Evolutionary conservation across 1,139 yeast species (phyloP).

Genomic region (Geotrichum klebahnii): DNA sequence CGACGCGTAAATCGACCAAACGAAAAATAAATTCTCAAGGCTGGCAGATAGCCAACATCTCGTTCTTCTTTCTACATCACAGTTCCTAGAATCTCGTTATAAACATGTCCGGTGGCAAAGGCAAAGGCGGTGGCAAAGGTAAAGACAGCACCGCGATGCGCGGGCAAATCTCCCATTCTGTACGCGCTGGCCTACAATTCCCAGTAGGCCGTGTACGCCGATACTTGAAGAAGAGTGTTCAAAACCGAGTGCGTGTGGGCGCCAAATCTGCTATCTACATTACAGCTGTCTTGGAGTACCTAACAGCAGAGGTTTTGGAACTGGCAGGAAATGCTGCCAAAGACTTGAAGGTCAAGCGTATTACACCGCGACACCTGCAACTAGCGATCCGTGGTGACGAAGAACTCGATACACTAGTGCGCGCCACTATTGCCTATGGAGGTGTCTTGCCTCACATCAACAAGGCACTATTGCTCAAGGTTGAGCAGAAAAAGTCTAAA

Average conservation of each 20-base stretch:
- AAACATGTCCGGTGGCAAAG: conserved; percentile 83
- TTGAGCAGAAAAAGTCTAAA: conserved; percentile 72
- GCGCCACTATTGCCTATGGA: conserved; percentile 98
- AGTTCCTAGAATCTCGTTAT: too few relatives aligned
- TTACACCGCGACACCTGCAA: conserved; percentile 97
- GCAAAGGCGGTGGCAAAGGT: conserved; percentile 86
- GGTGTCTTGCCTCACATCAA: conserved; percentile 98
- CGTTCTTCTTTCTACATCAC: background rate
- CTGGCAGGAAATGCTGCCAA: conserved; percentile 99
- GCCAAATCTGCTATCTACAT: conserved; percentile 95
- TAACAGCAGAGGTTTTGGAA: conserved; percentile 97
- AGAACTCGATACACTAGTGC: conserved; percentile 90
- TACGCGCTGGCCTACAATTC: conserved; percentile 95
- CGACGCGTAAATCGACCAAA: too few relatives aligned
- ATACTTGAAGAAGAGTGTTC: conserved; percentile 86
- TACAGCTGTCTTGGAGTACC: conserved; percentile 93
- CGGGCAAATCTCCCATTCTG: conserved; percentile 77
- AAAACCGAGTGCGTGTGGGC: conserved; percentile 92
- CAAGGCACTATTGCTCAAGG: conserved; percentile 88
- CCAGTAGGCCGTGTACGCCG: conserved; percentile 99
- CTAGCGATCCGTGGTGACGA: conserved; percentile 98
- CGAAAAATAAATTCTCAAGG: background rate
- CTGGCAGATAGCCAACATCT: background rate
- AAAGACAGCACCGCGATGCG: conserved; percentile 54
- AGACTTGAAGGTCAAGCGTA: conserved; percentile 96